Evolutionary conservation across 495 filamentous ascomycete genomes (phyloP).

Genomic region (Bacidia gigantensis): DNA sequence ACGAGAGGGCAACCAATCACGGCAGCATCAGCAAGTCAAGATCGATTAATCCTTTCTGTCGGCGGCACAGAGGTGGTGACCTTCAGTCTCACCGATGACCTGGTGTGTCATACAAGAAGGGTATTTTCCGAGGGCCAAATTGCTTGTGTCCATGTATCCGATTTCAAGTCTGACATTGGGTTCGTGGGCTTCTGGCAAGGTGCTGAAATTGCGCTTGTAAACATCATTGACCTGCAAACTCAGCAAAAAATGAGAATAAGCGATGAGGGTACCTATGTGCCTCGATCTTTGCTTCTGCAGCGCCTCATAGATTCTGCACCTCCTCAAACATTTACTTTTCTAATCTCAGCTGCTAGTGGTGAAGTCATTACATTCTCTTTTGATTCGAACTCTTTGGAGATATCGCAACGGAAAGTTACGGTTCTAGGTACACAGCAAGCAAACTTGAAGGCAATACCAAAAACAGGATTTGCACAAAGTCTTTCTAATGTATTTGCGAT

Average conservation of each 20-base stretch:
- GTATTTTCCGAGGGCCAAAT: conserved; percentile 58
- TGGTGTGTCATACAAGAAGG: conserved; percentile 42
- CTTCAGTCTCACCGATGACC: conserved; percentile 44
- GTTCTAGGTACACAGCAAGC: conserved; percentile 78
- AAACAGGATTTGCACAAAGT: conserved; percentile 29
- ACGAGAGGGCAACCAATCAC: conserved; percentile 49
- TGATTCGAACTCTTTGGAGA: conserved; percentile 37
- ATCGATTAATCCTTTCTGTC: conserved; percentile 54
- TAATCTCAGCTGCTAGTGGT: conserved; percentile 90
- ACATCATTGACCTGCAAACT: conserved; percentile 46
- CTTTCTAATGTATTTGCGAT: conserved; percentile 80
- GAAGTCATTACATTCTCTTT: conserved; percentile 76
- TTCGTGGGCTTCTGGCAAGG: conserved; percentile 78
- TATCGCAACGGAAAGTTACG: conserved; percentile 64
- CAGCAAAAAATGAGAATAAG: conserved; percentile 47
- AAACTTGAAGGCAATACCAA: conserved; percentile 60
- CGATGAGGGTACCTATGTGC: conserved; percentile 51
- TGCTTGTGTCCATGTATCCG: conserved; percentile 61
- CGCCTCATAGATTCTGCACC: conserved; percentile 39
- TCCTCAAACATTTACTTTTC: conserved; percentile 53
- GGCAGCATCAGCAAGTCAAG: conserved; percentile 58
- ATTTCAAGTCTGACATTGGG: conserved; percentile 34
- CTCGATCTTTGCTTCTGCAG: conserved; percentile 66
- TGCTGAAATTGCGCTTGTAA: conserved; percentile 56
- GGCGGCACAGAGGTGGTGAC: conserved; percentile 55